phyloP scores from a whole-genome alignment of 2,329 filamentous ascomycete genomes.

The Coniochaeta sp. region DNA sequence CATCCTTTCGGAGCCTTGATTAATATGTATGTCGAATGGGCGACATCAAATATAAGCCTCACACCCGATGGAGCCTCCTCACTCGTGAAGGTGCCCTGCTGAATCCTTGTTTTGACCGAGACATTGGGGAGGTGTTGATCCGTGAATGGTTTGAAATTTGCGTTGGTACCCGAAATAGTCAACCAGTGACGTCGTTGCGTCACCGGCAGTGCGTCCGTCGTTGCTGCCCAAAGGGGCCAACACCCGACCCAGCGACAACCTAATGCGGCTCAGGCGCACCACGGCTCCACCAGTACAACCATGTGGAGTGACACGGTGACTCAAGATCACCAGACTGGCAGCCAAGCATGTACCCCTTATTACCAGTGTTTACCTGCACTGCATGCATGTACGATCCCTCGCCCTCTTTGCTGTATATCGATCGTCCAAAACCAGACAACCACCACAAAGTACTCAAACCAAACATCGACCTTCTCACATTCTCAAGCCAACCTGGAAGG shows the following conservation, averaged over 20 bases:
- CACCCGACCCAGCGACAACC: neutral
- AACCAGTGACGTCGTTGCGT: conserved; percentile 1
- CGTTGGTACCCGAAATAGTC: neutral
- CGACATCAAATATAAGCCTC: neutral
- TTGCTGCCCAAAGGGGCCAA: neutral
- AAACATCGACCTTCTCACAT: neutral
- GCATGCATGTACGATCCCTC: neutral
- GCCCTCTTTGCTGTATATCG: neutral
- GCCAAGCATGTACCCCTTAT: neutral
- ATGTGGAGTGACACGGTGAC: neutral
- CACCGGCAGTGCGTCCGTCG: neutral
- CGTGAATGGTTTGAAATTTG: neutral
- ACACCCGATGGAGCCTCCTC: neutral
- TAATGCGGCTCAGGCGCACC: neutral
- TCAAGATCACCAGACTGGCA: neutral
- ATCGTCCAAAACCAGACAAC: neutral
- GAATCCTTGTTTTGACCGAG: neutral
- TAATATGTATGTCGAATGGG: neutral
- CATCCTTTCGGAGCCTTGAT: neutral
- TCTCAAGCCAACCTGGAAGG: neutral
- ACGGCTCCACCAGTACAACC: neutral
- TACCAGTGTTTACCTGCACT: neutral
- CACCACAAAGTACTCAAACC: neutral
- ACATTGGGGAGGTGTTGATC: neutral
- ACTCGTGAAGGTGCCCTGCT: neutral